Base-by-base conservation (phyloP, 2,329 filamentous ascomycete species). In the Decorospora gaudefroyi region DNA sequence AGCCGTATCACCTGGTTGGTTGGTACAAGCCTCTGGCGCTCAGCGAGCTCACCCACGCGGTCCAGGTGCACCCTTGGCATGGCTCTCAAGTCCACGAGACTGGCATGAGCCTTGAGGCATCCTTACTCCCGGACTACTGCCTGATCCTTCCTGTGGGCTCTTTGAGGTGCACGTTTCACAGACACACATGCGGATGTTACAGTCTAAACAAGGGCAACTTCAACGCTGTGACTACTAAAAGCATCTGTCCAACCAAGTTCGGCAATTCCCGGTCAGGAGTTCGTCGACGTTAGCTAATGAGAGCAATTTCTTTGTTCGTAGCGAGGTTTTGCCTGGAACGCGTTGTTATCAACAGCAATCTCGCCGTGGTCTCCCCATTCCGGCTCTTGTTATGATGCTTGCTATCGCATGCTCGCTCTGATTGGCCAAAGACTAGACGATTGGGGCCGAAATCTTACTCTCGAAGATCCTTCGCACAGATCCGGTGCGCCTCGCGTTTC, bases 401-500 rank as follows among this genome's bases (percentile, higher is more conserved):
- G 43, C 28, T 29, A 34, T 18, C 17, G 33, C 34, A 26, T 25
- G 18, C 25, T 16, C 16, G 18, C 13, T 31, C 2, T 57, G 51
- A 65, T 61, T 67, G 62, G 64, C 40, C 35, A 22, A 23, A 7
- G 9, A 27, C 28, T 53, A 49, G 53, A 41, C 42, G 53, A 52
- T 53, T 43, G 49, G 53, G 41, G 47, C 47, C 54, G 36, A 57
- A 61, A 62, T 63, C 53, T 64, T 53, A 53, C 50, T 51, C 50
- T 51, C 55, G 47, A 49, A 64, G 55, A 65, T 63, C 52, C 55
- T 60, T 58, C 53, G 53, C 52, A 53, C 57, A 60, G 61, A 61
- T 64, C 52, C 55, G 57, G 60, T 46, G 54, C 61, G 64, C 61
- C 61, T 62, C 59, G 36, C 51, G 65, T 69, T 69, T 61, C 61